phyloP scores from a whole-genome alignment of 2,329 filamentous ascomycete species.

The Diplodia sapinea region DNA sequence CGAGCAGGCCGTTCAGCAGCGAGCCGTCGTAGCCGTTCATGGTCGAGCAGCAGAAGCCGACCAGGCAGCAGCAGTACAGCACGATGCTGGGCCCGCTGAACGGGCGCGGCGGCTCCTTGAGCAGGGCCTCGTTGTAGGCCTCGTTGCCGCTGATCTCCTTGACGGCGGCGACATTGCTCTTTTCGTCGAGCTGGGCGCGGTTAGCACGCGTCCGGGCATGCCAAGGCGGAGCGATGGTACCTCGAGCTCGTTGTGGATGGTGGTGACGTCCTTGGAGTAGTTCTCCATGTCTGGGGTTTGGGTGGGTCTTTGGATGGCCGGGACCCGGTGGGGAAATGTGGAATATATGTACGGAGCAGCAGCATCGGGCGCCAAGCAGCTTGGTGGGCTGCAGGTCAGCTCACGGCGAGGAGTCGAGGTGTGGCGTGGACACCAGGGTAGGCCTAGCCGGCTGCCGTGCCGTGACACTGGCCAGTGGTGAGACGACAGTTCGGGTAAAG shows the following conservation, averaged over 20 bases:
- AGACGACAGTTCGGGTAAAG: conserved; percentile 13
- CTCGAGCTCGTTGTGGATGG: conserved; percentile 13
- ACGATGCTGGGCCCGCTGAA: conserved; percentile 36
- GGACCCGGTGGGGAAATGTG: background rate
- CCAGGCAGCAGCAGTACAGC: conserved; percentile 37
- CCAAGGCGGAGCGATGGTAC: background rate
- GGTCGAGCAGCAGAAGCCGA: conserved; percentile 32
- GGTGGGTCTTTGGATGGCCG: background rate
- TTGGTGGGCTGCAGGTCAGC: conserved; percentile 29
- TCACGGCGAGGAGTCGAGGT: background rate
- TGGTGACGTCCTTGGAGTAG: conserved; percentile 13
- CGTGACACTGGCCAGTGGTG: conserved; percentile 9
- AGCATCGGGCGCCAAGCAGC: conserved; percentile 4
- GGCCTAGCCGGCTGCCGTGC: background rate
- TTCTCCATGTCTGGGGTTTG: conserved; percentile 3
- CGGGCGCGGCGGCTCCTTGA: conserved; percentile 56
- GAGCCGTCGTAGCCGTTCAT: conserved; percentile 58
- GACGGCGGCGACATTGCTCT: conserved; percentile 34
- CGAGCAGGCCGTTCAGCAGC: conserved; percentile 57
- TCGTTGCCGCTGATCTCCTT: conserved; percentile 60
- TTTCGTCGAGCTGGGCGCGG: conserved; percentile 17
- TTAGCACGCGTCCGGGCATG: background rate
- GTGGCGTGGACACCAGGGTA: conserved; percentile 10
- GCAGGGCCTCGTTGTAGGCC: conserved; percentile 61
- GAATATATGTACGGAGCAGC: conserved; percentile 8